These are phyloP conservation scores for Malus hybrid DNA, from an alignment of 331 rosid species.

Conservation along the genomic window DNA sequence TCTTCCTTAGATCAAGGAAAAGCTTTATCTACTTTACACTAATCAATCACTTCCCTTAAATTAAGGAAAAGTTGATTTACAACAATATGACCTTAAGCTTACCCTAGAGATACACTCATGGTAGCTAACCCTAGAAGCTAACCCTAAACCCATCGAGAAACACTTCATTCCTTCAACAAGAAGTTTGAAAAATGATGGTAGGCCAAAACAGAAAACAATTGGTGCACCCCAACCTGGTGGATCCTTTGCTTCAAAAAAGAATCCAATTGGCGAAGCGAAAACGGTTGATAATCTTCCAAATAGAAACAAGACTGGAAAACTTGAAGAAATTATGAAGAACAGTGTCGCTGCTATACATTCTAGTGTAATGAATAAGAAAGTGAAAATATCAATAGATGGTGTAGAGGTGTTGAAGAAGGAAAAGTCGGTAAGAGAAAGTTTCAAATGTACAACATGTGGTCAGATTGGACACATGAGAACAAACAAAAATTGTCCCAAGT, in stretches of 20 bases:
- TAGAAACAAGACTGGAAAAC: conserved; percentile 42
- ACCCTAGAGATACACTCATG: too few relatives aligned
- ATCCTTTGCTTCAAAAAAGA: conserved; percentile 47
- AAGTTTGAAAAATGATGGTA: conserved; percentile 8
- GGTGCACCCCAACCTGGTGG: conserved; percentile 35
- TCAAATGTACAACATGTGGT: conserved; percentile 72
- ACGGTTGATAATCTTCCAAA: conserved; percentile 48
- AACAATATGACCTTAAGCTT: too few relatives aligned
- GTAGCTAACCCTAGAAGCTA: too few relatives aligned
- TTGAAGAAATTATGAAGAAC: conserved; percentile 41
- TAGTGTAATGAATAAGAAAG: conserved; percentile 52
- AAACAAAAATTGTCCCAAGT: conserved; percentile 88
- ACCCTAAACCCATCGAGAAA: too few relatives aligned
- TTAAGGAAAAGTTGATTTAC: too few relatives aligned
- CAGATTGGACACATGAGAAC: conserved; percentile 95
- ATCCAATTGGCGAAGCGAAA: conserved; percentile 30
- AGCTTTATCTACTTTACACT: too few relatives aligned
- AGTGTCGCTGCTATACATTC: conserved; percentile 23
- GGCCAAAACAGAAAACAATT: conserved; percentile 32
- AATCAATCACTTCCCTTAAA: too few relatives aligned
- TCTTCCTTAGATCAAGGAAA: too few relatives aligned
- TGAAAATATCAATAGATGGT: conserved; percentile 31
- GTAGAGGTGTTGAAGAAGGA: not conserved
- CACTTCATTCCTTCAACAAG: too few relatives aligned
- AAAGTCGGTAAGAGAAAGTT: not conserved